Conservation (phyloP, 2,329 filamentous ascomycete species). For the Paecilomyces fulvus region DNA sequence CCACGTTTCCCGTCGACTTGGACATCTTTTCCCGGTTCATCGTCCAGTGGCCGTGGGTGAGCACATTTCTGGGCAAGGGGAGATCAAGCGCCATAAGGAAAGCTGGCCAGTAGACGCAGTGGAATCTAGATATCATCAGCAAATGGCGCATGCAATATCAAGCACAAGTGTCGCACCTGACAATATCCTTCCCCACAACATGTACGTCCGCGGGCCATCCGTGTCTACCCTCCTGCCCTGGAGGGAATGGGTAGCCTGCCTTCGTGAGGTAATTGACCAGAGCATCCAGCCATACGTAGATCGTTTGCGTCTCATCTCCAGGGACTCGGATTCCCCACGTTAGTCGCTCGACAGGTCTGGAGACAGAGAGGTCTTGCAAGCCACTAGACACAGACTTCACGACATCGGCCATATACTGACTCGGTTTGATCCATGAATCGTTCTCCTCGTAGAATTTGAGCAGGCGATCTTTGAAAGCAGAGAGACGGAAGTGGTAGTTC, state of each 20-base stretch:
- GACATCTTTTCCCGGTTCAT: constrained; percentile 91
- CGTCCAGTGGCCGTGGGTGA: constrained; percentile 94
- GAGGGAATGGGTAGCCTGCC: constrained; percentile 69
- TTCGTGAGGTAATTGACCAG: constrained; percentile 89
- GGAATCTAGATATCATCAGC: constrained; percentile 50
- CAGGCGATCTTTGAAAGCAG: constrained; percentile 68
- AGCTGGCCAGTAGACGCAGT: constrained; percentile 97
- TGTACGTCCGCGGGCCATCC: constrained; percentile 91
- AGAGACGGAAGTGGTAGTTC: constrained; percentile 93
- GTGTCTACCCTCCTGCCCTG: constrained; percentile 51
- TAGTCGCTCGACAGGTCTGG: constrained; percentile 67
- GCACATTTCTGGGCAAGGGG: constrained; percentile 66
- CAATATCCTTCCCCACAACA: constrained; percentile 91
- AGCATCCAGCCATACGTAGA: constrained; percentile 97
- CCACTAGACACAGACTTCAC: constrained; percentile 66
- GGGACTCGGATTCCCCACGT: constrained; percentile 87
- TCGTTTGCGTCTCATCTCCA: constrained; percentile 73
- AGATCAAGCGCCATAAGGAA: constrained; percentile 83
- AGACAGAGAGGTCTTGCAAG: constrained; percentile 81
- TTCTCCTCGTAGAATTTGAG: constrained; percentile 73
- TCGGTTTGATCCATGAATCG: constrained; percentile 67
- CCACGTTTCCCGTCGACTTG: constrained; percentile 89
- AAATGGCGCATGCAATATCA: not conserved
- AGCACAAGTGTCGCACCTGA: constrained; percentile 44
- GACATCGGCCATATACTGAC: constrained; percentile 66